Conservation (phyloP, 2,329 filamentous ascomycete genomes). For the Talaromyces funiculosus region DNA sequence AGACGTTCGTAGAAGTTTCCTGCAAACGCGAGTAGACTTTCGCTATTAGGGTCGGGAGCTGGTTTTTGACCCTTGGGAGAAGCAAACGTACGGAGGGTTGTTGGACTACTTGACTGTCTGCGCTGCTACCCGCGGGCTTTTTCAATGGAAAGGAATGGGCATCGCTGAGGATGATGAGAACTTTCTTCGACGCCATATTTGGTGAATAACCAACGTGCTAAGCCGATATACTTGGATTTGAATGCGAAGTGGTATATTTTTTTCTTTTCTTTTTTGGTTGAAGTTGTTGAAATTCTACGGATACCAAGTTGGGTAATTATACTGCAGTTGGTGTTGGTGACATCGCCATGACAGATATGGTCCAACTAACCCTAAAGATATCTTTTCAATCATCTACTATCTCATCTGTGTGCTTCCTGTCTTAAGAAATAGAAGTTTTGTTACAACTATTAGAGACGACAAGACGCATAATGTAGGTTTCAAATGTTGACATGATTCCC, state of each 20-base stretch:
- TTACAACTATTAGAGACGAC: not conserved
- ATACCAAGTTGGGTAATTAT: not conserved
- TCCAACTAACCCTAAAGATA: not conserved
- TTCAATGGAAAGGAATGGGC: slow-evolving; percentile 35
- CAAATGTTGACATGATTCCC: not conserved
- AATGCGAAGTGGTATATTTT: not conserved
- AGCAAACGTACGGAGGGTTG: slow-evolving; percentile 38
- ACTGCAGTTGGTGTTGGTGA: not conserved
- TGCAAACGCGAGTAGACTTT: slow-evolving; percentile 38
- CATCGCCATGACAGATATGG: not conserved
- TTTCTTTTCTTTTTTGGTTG: not conserved
- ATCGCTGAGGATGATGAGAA: slow-evolving; percentile 44
- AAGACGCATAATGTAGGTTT: not conserved
- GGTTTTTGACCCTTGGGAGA: slow-evolving; percentile 41
- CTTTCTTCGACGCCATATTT: slow-evolving; percentile 30
- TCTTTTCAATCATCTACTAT: not conserved
- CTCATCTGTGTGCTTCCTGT: not conserved
- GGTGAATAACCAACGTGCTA: not conserved
- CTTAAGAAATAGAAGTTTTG: not conserved
- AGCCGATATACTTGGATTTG: too few relatives aligned
- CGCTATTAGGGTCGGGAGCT: slow-evolving; percentile 38
- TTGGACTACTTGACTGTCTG: slow-evolving; percentile 21
- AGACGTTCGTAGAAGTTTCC: slow-evolving; percentile 44
- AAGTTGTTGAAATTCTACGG: not conserved
- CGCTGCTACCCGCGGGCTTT: slow-evolving; percentile 21